Percentiles rank a stretch among this genome's conserved stretches.
Evolutionary conservation across 2,329 filamentous ascomycete genomes (phyloP).

Genomic region (Exophiala lecanii-corni): DNA sequence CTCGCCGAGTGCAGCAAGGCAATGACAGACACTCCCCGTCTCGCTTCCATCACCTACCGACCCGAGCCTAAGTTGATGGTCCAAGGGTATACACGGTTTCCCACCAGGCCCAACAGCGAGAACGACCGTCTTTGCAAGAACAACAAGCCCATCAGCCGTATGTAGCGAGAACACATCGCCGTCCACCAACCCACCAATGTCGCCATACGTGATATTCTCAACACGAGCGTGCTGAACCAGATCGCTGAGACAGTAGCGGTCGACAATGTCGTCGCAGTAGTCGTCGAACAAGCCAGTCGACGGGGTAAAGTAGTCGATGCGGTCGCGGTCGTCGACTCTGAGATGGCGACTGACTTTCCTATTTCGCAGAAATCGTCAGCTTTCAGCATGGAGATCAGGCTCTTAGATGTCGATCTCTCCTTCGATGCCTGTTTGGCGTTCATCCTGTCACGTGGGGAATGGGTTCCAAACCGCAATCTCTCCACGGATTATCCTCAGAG

Average conservation of each 20-base stretch:
- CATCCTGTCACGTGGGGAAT: too few relatives aligned
- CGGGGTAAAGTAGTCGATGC: conserved; percentile 66
- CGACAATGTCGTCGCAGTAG: conserved; percentile 55
- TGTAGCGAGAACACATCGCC: conserved; percentile 60
- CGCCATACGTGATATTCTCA: conserved; percentile 56
- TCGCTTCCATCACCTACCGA: neutral
- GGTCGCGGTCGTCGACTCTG: conserved; percentile 61
- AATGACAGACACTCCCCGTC: conserved; percentile 53
- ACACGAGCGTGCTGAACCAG: conserved; percentile 59
- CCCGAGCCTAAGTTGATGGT: conserved; percentile 9
- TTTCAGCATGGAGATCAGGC: too few relatives aligned
- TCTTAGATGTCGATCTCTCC: too few relatives aligned
- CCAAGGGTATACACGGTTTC: conserved; percentile 28
- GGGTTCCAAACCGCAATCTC: too few relatives aligned
- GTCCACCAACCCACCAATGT: conserved; percentile 39
- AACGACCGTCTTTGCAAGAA: conserved; percentile 57
- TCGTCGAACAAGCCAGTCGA: conserved; percentile 58
- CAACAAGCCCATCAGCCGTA: conserved; percentile 50
- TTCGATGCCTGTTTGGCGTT: too few relatives aligned
- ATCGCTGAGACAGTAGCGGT: conserved; percentile 54
- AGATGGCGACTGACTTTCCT: conserved; percentile 37
- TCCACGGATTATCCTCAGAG: too few relatives aligned
- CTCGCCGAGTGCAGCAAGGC: conserved; percentile 52
- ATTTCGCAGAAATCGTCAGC: conserved; percentile 24
- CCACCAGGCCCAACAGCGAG: conserved; percentile 68